Evolutionary conservation across 495 filamentous ascomycete genomes (phyloP).

Genomic region (Xylaria bambusicola): DNA sequence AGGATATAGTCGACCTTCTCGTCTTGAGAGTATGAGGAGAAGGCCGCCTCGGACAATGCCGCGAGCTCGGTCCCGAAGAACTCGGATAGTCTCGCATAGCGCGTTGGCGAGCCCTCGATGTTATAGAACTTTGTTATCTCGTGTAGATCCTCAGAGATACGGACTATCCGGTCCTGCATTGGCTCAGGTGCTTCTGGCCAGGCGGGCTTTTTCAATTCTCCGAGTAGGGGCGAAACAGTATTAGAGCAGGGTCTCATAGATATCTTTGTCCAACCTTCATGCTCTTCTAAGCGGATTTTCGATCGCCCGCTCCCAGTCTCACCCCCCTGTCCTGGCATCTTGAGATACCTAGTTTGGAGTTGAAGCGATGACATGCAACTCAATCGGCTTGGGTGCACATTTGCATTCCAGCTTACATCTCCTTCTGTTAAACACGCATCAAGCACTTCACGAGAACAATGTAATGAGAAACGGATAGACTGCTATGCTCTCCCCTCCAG

Average conservation of each 20-base stretch:
- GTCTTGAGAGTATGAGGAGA: constrained; percentile 40
- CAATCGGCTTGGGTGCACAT: too few species aligned
- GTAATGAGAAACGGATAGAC: too few species aligned
- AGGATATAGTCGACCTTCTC: constrained; percentile 47
- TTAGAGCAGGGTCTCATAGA: background rate
- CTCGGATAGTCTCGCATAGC: constrained; percentile 25
- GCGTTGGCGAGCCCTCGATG: constrained; percentile 34
- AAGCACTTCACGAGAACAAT: too few species aligned
- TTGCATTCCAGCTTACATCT: too few species aligned
- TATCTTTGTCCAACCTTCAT: constrained; percentile 16
- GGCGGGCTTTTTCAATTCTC: background rate
- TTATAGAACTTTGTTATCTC: constrained; percentile 40
- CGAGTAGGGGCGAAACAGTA: background rate
- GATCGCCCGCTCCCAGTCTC: background rate
- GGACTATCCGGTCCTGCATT: constrained; percentile 35
- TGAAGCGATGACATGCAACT: background rate
- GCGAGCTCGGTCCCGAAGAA: constrained; percentile 35
- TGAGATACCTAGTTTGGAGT: background rate
- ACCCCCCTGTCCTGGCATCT: too few species aligned
- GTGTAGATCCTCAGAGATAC: constrained; percentile 34
- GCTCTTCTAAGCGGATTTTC: background rate
- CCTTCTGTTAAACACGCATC: too few species aligned
- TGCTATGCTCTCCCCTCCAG: too few species aligned
- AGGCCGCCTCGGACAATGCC: constrained; percentile 30
- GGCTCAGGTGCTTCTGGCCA: constrained; percentile 20